Base-by-base conservation (phyloP, 2,329 filamentous ascomycete genomes). In the Tolypocladium tropicale region DNA sequence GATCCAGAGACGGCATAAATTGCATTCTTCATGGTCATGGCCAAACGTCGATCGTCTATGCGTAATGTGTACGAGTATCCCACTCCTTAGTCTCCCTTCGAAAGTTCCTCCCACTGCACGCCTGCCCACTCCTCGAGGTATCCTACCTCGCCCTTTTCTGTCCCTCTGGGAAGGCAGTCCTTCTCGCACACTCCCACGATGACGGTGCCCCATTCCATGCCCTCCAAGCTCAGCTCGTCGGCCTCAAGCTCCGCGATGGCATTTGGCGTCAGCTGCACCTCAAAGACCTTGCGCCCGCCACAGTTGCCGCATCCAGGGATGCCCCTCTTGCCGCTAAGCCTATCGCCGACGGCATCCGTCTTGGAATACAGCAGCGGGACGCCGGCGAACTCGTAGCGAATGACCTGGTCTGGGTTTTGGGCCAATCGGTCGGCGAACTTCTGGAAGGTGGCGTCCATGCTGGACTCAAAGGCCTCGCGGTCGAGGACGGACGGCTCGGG, bases 121-220 rank as follows among this genome's bases (percentile, higher is more conserved):
- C 93, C 94, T n/a, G 82, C 85, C 93, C 94, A 99, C 72, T 99
- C 94, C 76, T 97, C 94, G 21, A 91, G 66, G 72, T 95, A 97
- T 1, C 86, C 89, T 0, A 85, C 81, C 65, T 84, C 79, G 0
- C 84, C 88, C 37, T 79, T 75, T 14, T 72, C 70, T 7, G 83
- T 78, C 0, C 81, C 80, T 6, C 70, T 70, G 18, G 83, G 82
- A 64, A 80, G 77, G 68, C 94, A 97, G 69, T 97, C 90, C 66
- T 74, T 82, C 61, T 80, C 83, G 70, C 94, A 99, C 9, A 95
- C 90, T 0, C 84, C 91, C 39, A 97, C 76, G 57, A 99, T 83
- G 10, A 99, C 81, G 0, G 91, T 97, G 0, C 93, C 93, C 94
- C 94, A 99, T 66, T 99, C 94, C 94, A 99, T 99, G 0, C 92